Evolutionary conservation across 805 yeast species (phyloP), one percentile per base, ranked within the genome.

Genomic region (Candida broadrunensis): DNA sequence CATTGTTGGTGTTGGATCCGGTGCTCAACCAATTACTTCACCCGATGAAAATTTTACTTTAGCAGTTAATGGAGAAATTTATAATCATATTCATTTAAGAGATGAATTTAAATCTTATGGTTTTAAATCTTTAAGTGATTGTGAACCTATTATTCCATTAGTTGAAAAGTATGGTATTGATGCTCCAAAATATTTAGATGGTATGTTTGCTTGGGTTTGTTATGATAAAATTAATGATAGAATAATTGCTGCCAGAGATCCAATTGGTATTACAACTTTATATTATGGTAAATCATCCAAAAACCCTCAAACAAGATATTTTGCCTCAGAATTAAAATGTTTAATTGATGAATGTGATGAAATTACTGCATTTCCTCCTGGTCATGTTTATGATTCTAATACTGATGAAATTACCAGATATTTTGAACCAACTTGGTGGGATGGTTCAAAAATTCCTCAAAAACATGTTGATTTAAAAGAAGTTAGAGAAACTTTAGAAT

Each of bases 51-150:
- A 82, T 54, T 78, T 78, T 61, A 67, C 80, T 26, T 73, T 93
- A 48, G 80, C 95, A 46, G 99, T 93, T 63, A 93, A 93, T 75
- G 99, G 98, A 56, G 99, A 93, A 72, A 91, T 93, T 58, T 93
- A 93, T 73, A 93, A 93, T 84, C 99, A 93, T 72, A 88, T 90
- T 65, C 76, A 83, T 54, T 62, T 93, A 60, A 84, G 99, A 77
- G 78, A 77, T 36, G 78, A 86, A 67, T 79, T 83, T 58, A 54
- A 73, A 37, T 85, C 78, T 40, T 93, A 93, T 69, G 63, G 71
- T 46, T 93, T 78, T 80, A 79, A 86, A 69, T 88, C 97, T 38
- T 75, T 88, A 52, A 80, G 89, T 27, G 99, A 93, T 71, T 93
- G 99, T 78, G 99, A 93, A 72, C 93, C 96, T 41, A 91, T 93